Evolutionary conservation across 2,329 filamentous ascomycete genomes (phyloP).

Genomic region (Blastomyces silverae): DNA sequence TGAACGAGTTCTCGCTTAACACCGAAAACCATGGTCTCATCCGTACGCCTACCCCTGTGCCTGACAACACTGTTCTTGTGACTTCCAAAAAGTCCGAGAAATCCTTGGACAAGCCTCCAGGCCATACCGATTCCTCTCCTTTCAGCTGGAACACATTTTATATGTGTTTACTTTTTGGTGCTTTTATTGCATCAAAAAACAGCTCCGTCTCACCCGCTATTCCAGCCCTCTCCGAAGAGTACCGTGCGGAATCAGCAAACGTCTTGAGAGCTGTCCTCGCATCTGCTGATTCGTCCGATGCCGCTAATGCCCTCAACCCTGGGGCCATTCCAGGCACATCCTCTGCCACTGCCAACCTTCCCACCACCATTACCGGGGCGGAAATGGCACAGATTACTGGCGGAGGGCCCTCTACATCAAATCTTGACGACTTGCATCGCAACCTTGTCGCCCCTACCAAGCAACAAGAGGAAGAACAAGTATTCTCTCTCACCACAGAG

Average conservation of each 20-base stretch:
- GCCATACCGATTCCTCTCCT: constrained; percentile 62
- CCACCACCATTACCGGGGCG: constrained; percentile 33
- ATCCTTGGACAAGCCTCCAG: constrained; percentile 32
- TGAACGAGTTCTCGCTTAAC: constrained; percentile 52
- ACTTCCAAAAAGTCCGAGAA: constrained; percentile 35
- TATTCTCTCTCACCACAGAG: constrained; percentile 75
- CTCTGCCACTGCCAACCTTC: constrained; percentile 25
- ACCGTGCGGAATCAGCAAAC: constrained; percentile 44
- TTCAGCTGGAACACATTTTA: constrained; percentile 60
- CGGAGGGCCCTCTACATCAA: constrained; percentile 27
- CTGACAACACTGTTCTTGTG: constrained; percentile 36
- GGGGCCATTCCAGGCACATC: constrained; percentile 24
- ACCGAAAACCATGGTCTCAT: constrained; percentile 33
- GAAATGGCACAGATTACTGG: constrained; percentile 38
- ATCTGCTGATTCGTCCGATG: constrained; percentile 38
- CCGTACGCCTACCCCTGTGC: constrained; percentile 20
- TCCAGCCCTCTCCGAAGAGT: constrained; percentile 42
- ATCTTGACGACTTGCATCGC: constrained; percentile 60
- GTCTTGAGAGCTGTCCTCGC: constrained; percentile 43
- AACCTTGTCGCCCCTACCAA: constrained; percentile 67
- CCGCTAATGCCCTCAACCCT: constrained; percentile 47
- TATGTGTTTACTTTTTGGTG: constrained; percentile 96
- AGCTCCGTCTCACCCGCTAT: constrained; percentile 57
- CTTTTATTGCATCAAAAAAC: constrained; percentile 86
- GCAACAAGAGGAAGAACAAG: constrained; percentile 79